Base-by-base conservation (phyloP, 2,329 filamentous ascomycete genomes). In the Berkeleyomyces basicola region DNA sequence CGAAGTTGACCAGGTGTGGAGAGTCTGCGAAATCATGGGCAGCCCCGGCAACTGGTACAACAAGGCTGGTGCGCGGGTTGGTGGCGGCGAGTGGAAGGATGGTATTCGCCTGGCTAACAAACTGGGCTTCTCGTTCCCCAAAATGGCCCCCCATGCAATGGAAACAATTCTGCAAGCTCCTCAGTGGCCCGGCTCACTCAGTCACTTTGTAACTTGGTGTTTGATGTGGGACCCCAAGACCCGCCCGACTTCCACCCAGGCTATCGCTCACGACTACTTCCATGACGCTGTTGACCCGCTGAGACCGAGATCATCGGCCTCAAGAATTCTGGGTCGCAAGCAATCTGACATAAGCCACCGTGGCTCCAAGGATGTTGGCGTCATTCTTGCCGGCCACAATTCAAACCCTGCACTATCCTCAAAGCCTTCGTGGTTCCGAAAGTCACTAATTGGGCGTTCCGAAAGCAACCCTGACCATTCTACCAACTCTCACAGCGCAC, bases 21-120 rank as follows among this genome's bases (percentile, higher is more conserved):
- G 93, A 68, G 89, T 99, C 0, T 99, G 93, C 71, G 93, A 99
- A 73, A 96, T 99, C 64, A 99, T 99, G 93, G 93, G 93, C 59
- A 97, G 92, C 75, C 93, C 93, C 2, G 93, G 93, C 53, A 92
- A 92, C 75, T 99, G 93, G 93, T 93, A 95, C 72, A 96, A 88
- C 78, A 96, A 96, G 74, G 79, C 88, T 4, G 91, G 91, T 33
- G 79, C 80, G 36, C 87, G 86, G 67, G 88, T 99, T 37, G 93
- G 93, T 62, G 93, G 93, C 70, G 93, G 93, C 70, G 93, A 99
- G 68, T 99, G 93, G 93, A 90, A 90, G 70, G 93, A 99, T 64
- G 93, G 93, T 63, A 90, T 90, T 55, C 83, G 90, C 66, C 78
- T 99, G 64, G 93, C 93, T 63, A 90, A 93, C 68, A 97, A 97